phyloP scores from a whole-genome alignment of 148 eudicot species.

The Euryodendron excelsum region DNA sequence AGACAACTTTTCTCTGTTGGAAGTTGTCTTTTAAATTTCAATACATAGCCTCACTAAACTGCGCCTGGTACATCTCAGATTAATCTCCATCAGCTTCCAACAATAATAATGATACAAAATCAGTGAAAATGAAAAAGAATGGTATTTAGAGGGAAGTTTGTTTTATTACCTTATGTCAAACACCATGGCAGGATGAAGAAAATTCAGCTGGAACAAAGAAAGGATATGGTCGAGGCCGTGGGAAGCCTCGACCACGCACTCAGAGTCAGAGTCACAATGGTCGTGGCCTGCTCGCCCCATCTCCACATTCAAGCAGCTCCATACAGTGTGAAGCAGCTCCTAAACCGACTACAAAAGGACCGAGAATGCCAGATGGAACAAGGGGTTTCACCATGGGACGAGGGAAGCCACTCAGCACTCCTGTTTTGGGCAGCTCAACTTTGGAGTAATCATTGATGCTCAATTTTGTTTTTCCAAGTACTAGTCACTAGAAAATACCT shows the following conservation, averaged over 20 bases:
- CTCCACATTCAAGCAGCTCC: conserved; percentile 32
- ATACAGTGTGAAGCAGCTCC: conserved; percentile 36
- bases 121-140: not conserved
- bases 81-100: not conserved
- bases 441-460: too few relatives aligned
- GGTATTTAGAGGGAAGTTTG: not conserved
- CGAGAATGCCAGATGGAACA: conserved; percentile 94
- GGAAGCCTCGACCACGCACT: conserved; percentile 24
- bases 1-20: not conserved
- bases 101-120: not conserved
- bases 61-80: not conserved
- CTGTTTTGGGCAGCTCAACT: too few relatives aligned
- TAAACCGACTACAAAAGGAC: conserved; percentile 54
- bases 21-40: not conserved
- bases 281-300: conserved; percentile 48
- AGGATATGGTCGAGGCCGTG: conserved; percentile 51
- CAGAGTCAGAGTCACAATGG: conserved; percentile 44
- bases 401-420: conserved; percentile 57
- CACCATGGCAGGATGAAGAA: conserved; percentile 50
- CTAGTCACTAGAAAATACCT: conserved; percentile 7
- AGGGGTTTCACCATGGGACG: conserved; percentile 90
- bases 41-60: not conserved
- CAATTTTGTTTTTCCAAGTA: not conserved
- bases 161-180: not conserved
- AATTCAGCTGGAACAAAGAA: conserved; percentile 32